Conservation (phyloP, 139 green algal species). For the Monoraphidium neglectum region DNA sequence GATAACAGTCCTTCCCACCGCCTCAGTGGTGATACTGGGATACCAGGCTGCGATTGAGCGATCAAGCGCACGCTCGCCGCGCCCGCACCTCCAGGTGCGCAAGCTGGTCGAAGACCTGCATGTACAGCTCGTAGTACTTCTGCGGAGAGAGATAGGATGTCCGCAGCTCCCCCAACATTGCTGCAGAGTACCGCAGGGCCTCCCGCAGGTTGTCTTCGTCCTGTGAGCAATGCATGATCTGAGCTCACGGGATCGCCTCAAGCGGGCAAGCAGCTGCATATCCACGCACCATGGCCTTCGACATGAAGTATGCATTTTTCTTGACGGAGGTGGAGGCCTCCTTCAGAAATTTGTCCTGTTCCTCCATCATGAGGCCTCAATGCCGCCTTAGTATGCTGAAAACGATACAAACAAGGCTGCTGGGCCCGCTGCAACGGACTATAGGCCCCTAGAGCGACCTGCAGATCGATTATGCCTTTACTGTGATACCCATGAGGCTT, state of each 20-base stretch:
- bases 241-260: not conserved
- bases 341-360: slow-evolving; percentile 71
- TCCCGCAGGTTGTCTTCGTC: slow-evolving; percentile 95
- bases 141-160: slow-evolving; percentile 91
- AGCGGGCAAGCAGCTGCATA: not conserved
- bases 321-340: slow-evolving; percentile 77
- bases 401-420: too few species aligned
- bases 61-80: not conserved
- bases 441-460: too few species aligned
- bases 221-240: not conserved
- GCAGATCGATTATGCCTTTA: too few species aligned
- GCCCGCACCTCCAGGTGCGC: slow-evolving; percentile 69
- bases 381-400: too few species aligned
- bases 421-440: too few species aligned
- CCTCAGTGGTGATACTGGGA: too few species aligned
- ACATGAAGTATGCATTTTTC: slow-evolving; percentile 81
- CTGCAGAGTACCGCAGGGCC: slow-evolving; percentile 83
- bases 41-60: too few species aligned
- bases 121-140: slow-evolving; percentile 98
- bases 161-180: slow-evolving; percentile 94
- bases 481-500: too few species aligned
- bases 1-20: too few species aligned
- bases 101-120: slow-evolving; percentile 89
- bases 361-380: too few species aligned
- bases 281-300: slow-evolving; percentile 72